A percentile compares a stretch with the other conserved stretches of the same genome.
These are phyloP conservation scores for Elsinoe fawcettii DNA, from an alignment of 2,329 filamentous ascomycete genomes.

Conservation along the genomic window DNA sequence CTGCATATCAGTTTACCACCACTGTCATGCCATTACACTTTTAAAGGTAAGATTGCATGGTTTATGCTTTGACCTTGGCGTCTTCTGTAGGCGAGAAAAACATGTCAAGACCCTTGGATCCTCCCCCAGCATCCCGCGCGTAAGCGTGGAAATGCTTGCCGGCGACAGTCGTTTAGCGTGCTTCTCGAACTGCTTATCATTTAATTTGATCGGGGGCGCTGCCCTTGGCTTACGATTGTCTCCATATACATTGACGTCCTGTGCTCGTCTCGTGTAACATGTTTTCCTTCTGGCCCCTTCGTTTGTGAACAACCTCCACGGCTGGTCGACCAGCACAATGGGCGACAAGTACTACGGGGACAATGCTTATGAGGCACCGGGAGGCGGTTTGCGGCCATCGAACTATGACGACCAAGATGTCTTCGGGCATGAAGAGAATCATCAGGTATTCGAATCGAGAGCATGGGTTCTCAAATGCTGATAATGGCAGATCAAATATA, in stretches of 20 bases:
- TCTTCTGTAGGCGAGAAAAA: background rate
- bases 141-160: constrained; percentile 6
- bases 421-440: constrained; percentile 34
- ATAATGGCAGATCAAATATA: constrained; percentile 42
- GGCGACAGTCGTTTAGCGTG: constrained; percentile 5
- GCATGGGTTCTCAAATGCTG: background rate
- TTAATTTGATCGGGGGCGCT: constrained; percentile 8
- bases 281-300: background rate
- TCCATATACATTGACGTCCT: background rate
- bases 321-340: background rate
- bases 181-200: constrained; percentile 13
- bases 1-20: background rate
- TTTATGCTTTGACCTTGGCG: background rate
- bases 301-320: background rate
- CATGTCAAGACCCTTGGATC: constrained; percentile 3
- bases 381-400: constrained; percentile 46
- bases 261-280: background rate
- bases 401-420: constrained; percentile 31
- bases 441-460: constrained; percentile 17
- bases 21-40: background rate
- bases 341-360: constrained; percentile 8
- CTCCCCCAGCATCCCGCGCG: background rate
- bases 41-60: background rate
- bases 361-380: constrained; percentile 45
- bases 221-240: constrained; percentile 1